Percentiles rank a stretch among this genome's conserved stretches.
phyloP scores from a whole-genome alignment of 768 basidiomycete species.

The Phylloporus rhodoxanthus region DNA sequence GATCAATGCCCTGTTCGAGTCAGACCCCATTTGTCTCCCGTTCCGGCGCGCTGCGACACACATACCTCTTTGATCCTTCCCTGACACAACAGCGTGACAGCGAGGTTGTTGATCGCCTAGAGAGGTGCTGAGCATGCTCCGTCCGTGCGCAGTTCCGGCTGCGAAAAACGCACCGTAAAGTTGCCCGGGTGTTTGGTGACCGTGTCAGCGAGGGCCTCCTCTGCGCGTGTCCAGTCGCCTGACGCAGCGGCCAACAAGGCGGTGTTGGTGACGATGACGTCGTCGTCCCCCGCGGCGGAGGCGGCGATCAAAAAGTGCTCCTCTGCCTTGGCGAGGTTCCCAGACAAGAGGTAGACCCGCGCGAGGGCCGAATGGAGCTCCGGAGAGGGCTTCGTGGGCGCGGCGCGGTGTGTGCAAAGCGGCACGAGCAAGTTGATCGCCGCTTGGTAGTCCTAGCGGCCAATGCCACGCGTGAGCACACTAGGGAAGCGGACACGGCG shows the following conservation, averaged over 20 bases:
- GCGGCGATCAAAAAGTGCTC: slow-evolving; percentile 45
- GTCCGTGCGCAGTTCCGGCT: not conserved
- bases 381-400: slow-evolving; percentile 35
- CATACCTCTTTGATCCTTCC: slow-evolving; percentile 67
- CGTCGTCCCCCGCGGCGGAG: slow-evolving; percentile 40
- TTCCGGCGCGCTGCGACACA: slow-evolving; percentile 1
- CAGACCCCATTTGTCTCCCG: not conserved
- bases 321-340: slow-evolving; percentile 54
- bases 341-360: slow-evolving; percentile 69
- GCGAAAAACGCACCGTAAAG: slow-evolving; percentile 42
- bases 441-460: slow-evolving; percentile 58
- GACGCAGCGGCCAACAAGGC: slow-evolving; percentile 61
- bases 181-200: slow-evolving; percentile 54
- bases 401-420: slow-evolving; percentile 42
- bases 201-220: slow-evolving; percentile 37
- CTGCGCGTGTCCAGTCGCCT: slow-evolving; percentile 63
- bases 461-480: not conserved
- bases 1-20: slow-evolving; percentile 53
- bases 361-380: slow-evolving; percentile 64
- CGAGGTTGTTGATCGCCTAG: slow-evolving; percentile 68
- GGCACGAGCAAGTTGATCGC: slow-evolving; percentile 65
- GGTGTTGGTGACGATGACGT: slow-evolving; percentile 54
- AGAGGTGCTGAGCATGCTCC: not conserved
- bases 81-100: slow-evolving; percentile 64
- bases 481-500: not conserved